Base-by-base conservation (phyloP, 192 early-diverging fungal species). In the Entophlyctis luteolus region DNA sequence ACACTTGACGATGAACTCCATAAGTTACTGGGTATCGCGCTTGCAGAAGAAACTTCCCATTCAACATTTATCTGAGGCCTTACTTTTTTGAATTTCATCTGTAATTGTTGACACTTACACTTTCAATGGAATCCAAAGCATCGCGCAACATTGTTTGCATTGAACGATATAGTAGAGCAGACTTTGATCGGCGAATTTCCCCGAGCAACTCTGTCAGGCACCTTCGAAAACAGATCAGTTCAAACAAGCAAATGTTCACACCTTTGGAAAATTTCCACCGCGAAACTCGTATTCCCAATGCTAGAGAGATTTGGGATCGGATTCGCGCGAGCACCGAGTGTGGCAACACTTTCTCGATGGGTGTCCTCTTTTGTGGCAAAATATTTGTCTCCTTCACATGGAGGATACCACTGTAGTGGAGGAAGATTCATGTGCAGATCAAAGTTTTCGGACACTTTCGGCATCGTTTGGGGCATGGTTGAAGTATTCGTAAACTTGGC, bases 261-360 rank as follows among this genome's bases (percentile, higher is more conserved):
- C 59, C 39, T 39, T 60, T 39, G 16, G 14, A 60, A 60, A 60
- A 60, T 60, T 8, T 46, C 59, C 14, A 60, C 27, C 22, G 59
- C 39, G 39, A 42, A 42, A n/a, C 39, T 42, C n/a, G 39, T n/a
- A n/a, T n/a, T n/a, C n/a, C n/a, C n/a, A n/a, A n/a, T n/a, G n/a
- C n/a, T n/a, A n/a, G n/a, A n/a, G n/a, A n/a, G n/a, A n/a, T n/a
- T n/a, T n/a, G n/a, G n/a, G n/a, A n/a, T n/a, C n/a, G n/a, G n/a
- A n/a, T n/a, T n/a, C n/a, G n/a, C n/a, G n/a, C n/a, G n/a, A n/a
- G n/a, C n/a, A n/a, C n/a, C n/a, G n/a, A n/a, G n/a, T n/a, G n/a
- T n/a, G n/a, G n/a, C n/a, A n/a, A n/a, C n/a, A n/a, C n/a, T n/a
- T n/a, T n/a, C n/a, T n/a, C n/a, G n/a, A n/a, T n/a, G n/a, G n/a